Conservation (phyloP, 2,329 filamentous ascomycete species). For the Beauveria australis region DNA sequence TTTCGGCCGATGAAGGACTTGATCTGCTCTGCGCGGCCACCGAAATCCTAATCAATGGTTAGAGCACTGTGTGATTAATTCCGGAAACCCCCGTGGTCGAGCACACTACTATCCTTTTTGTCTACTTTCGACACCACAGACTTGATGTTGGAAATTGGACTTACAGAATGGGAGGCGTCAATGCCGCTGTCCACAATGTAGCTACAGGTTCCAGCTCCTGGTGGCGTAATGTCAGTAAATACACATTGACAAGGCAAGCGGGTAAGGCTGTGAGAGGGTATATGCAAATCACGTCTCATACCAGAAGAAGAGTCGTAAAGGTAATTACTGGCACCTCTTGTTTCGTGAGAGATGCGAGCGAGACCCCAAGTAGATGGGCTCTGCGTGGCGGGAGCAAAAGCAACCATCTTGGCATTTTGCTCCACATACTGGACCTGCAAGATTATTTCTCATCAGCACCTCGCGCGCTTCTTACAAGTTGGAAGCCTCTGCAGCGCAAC, state of each 20-base stretch:
- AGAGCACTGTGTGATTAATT: not conserved
- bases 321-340: conserved; percentile 13
- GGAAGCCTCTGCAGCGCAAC: not conserved
- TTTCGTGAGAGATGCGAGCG: conserved; percentile 16
- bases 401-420: conserved; percentile 23
- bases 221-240: not conserved
- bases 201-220: conserved; percentile 16
- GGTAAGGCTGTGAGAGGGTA: not conserved
- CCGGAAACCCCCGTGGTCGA: not conserved
- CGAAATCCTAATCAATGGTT: conserved; percentile 14
- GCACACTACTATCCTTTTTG: not conserved
- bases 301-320: conserved; percentile 16
- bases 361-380: conserved; percentile 17
- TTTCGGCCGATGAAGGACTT: conserved; percentile 11
- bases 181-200: conserved; percentile 22
- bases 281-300: not conserved
- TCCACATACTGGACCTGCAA: conserved; percentile 27
- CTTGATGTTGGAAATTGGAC: conserved; percentile 12
- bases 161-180: conserved; percentile 19
- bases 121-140: not conserved
- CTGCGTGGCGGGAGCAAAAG: conserved; percentile 12
- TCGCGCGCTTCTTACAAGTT: not conserved
- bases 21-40: conserved; percentile 15
- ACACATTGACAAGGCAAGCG: not conserved
- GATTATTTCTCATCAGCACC: not conserved